These are phyloP conservation scores for Kingdonia uniflora DNA, from an alignment of 164 flowering plant species.

Conservation along the genomic window DNA sequence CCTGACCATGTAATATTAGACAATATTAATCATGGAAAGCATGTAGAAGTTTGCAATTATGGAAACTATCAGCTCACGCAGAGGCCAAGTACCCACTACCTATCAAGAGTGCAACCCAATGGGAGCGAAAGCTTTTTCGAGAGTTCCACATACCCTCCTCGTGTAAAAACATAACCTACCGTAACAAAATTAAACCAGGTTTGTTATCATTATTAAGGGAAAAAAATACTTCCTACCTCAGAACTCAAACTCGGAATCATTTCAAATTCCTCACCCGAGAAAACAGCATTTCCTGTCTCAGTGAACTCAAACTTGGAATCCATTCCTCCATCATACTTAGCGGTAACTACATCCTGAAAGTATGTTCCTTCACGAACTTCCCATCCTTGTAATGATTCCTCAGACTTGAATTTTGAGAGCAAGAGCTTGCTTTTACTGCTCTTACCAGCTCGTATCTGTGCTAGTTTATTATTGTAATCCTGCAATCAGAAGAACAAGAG, in stretches of 20 bases:
- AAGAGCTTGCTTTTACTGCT: conserved; percentile 97
- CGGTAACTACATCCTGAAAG: conserved; percentile 70
- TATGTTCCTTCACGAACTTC: conserved; percentile 78
- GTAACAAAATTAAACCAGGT: conserved; percentile 8
- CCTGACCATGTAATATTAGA: conserved; percentile 22
- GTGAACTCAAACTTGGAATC: conserved; percentile 83
- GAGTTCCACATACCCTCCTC: conserved; percentile 93
- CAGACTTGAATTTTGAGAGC: conserved; percentile 76
- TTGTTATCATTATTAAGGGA: no score
- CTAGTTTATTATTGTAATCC: conserved; percentile 88
- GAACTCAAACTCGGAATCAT: no score
- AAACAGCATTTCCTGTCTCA: conserved; percentile 67
- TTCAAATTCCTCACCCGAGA: conserved; percentile 60
- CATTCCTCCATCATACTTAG: conserved; percentile 94
- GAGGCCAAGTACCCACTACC: conserved; percentile 27
- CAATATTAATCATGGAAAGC: background rate
- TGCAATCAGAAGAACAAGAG: conserved; percentile 18
- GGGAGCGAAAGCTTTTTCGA: conserved; percentile 79
- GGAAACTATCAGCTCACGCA: background rate
- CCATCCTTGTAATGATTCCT: conserved; percentile 70
- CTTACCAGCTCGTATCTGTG: conserved; percentile 87
- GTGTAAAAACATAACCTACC: conserved; percentile 81
- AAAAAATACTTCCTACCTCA: no score
- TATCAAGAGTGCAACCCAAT: conserved; percentile 79
- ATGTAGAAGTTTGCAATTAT: background rate